Evolutionary conservation across 768 basidiomycete species (phyloP), one percentile per base, ranked within the genome.

Genomic region (Austroboletus festivus): DNA sequence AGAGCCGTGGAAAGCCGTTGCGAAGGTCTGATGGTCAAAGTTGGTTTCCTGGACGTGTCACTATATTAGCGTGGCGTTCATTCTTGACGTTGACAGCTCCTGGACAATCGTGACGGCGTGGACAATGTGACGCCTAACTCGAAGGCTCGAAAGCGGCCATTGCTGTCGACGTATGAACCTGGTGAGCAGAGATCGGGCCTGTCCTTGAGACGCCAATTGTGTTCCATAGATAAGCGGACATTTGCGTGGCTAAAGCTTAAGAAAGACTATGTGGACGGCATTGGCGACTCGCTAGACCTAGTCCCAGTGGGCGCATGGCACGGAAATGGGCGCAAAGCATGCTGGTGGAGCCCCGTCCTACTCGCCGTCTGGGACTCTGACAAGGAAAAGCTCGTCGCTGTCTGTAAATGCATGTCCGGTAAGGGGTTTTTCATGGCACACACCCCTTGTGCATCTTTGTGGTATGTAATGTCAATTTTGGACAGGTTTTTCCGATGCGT

Each of bases 11-110:
- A 82, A 60, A 83, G 83, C 61, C 82, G 82, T 46, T 89, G 86
- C 47, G 93, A 96, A 67, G 93, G 93, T n/a, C 71, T 95, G 53
- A 94, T 96, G 93, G 78, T 95, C 60, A 96, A 96, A 69, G 86
- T 84, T 37, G 22, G 73, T 39, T 7, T 41, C 35, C 35, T 50
- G 35, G 20, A 33, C 31, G 9, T 4, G n/a, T 19, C 23, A 24
- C 31, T 26, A n/a, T 34, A 12, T 42, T 6, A 30, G 38, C 49
- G 4, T 6, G 16, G 18, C n/a, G 47, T 37, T 61, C 49, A 53
- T 33, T 33, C 15, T 13, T 33, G 46, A 47, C 19, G 51, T 52
- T 37, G 15, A 22, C 46, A 89, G 85, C 71, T 93, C 12, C 71
- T 93, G 16, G 88, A 91, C 57, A 75, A 72, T 51, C 75, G 75